Conservation (phyloP, 345 rosid species). For the Lumnitzera racemosa region DNA sequence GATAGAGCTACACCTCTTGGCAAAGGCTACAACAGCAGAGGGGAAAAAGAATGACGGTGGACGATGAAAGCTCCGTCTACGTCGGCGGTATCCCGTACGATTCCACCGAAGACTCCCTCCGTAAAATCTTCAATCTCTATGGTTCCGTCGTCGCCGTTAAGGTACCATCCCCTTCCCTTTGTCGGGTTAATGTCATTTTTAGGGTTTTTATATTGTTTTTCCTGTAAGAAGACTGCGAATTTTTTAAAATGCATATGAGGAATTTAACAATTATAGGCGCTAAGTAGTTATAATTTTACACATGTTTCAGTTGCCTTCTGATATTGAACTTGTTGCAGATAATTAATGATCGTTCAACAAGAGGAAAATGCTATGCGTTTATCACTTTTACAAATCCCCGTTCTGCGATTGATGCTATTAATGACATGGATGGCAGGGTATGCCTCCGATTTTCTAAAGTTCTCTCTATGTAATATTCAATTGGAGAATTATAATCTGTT, state of each 20-base stretch:
- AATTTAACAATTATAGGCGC: background rate
- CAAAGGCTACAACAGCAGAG: background rate
- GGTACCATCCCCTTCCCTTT: constrained; percentile 21
- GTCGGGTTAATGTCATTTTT: background rate
- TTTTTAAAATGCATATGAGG: too few species aligned
- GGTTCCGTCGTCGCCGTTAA: constrained; percentile 67
- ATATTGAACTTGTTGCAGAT: constrained; percentile 35
- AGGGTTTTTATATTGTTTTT: background rate
- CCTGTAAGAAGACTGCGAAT: background rate
- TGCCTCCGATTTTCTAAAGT: background rate
- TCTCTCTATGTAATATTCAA: too few species aligned
- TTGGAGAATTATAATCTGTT: too few species aligned
- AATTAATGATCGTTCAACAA: constrained; percentile 52
- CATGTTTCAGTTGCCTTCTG: background rate
- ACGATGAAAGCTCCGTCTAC: constrained; percentile 78
- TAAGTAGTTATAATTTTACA: too few species aligned
- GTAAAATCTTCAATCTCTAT: constrained; percentile 51
- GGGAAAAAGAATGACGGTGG: constrained; percentile 53
- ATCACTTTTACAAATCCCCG: constrained; percentile 75
- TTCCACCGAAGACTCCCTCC: constrained; percentile 58
- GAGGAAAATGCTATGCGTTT: constrained; percentile 83
- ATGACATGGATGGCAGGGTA: constrained; percentile 90
- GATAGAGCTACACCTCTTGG: background rate
- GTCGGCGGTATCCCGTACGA: constrained; percentile 84
- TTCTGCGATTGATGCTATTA: constrained; percentile 74